phyloP scores from a whole-genome alignment of 2,329 filamentous ascomycete species.

The Cryphonectria radicalis region DNA sequence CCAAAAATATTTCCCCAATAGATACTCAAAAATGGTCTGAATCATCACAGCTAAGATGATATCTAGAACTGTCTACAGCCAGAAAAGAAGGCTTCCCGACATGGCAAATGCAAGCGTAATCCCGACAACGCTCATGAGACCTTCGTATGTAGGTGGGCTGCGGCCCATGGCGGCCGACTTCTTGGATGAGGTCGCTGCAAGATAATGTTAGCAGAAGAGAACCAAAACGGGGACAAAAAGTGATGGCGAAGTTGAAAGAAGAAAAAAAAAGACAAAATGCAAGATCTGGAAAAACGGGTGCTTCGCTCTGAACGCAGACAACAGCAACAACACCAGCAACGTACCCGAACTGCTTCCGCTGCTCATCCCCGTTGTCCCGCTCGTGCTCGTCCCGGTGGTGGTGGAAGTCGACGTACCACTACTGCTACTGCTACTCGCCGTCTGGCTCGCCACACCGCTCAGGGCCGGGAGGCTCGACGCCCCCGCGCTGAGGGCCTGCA shows the following conservation, averaged over 20 bases:
- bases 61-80: conserved; percentile 8
- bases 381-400: neutral
- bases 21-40: neutral
- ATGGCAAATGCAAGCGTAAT: conserved; percentile 20
- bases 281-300: neutral
- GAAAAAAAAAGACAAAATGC: neutral
- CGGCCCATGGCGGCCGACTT: conserved; percentile 16
- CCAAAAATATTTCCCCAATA: neutral
- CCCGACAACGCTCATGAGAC: conserved; percentile 10
- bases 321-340: neutral
- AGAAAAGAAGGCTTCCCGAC: conserved; percentile 22
- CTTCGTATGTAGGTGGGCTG: conserved; percentile 3
- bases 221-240: neutral
- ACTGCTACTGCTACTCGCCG: conserved; percentile 26
- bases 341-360: conserved; percentile 10
- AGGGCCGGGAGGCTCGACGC: conserved; percentile 47
- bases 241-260: neutral
- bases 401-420: conserved; percentile 23
- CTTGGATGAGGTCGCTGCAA: conserved; percentile 22
- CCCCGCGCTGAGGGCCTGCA: conserved; percentile 50
- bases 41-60: neutral
- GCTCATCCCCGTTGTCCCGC: conserved; percentile 6
- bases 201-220: conserved; percentile 11
- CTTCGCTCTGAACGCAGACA: neutral
- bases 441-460: conserved; percentile 48